Evolutionary conservation across 176 grass and related monocot genomes (phyloP).

Genomic region (Eragrostis curvula): DNA sequence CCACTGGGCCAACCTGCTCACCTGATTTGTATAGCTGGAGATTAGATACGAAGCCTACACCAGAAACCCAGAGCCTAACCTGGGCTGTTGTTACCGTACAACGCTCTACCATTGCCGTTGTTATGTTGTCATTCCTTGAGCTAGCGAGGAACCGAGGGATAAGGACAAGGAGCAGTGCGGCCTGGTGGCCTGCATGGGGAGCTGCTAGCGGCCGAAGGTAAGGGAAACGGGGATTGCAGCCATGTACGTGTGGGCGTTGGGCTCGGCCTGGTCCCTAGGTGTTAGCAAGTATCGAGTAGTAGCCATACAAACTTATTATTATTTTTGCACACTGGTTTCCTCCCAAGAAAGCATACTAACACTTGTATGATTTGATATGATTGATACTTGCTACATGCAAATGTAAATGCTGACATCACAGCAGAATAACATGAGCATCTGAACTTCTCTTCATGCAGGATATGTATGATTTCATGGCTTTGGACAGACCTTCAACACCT

Average conservation of each 20-base stretch:
- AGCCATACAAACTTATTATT: not conserved
- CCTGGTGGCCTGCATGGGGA: not conserved
- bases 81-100: no score
- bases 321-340: not conserved
- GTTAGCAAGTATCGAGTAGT: not conserved
- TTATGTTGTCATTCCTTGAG: no score
- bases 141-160: not conserved
- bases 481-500: conserved; percentile 89
- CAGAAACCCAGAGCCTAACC: no score
- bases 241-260: not conserved
- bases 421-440: conserved; percentile 27
- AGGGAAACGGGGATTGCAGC: not conserved
- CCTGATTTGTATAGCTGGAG: no score
- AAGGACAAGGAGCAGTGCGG: not conserved
- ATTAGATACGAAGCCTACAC: no score
- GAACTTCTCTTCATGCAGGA: conserved; percentile 56
- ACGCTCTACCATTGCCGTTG: no score
- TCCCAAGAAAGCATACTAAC: not conserved
- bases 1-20: no score
- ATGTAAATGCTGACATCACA: conserved; percentile 12
- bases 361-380: not conserved
- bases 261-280: not conserved
- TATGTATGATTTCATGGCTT: conserved; percentile 98
- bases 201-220: not conserved
- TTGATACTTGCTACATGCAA: conserved; percentile 5